Evolutionary conservation across 1,284 basidiomycete species (phyloP).

Genomic region (Xerocomus minutiporus): DNA sequence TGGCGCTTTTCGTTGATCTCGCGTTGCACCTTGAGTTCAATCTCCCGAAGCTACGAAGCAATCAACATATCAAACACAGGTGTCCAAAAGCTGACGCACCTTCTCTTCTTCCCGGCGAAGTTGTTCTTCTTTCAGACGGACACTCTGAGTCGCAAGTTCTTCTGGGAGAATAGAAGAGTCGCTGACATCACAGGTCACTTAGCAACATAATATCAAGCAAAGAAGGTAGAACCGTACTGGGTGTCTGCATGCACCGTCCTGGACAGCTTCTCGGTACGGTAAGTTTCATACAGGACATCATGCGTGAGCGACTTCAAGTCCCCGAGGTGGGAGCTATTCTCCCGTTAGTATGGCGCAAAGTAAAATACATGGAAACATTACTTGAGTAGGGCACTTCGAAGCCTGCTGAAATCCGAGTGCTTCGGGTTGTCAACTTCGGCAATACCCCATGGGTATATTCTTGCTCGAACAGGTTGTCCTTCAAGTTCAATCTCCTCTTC

Average conservation of each 20-base stretch:
- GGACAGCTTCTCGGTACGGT: conserved; percentile 97
- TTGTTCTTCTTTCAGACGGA: conserved; percentile 98
- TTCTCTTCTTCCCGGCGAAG: conserved; percentile 97
- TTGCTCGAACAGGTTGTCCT: conserved; percentile 86
- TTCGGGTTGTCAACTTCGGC: conserved; percentile 98
- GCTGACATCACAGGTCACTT: conserved; percentile 36
- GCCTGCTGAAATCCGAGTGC: conserved; percentile 94
- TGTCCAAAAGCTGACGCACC: conserved; percentile 35
- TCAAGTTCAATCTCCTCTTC: conserved; percentile 95
- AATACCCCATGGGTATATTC: conserved; percentile 97
- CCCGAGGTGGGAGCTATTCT: conserved; percentile 81
- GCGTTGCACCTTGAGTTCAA: conserved; percentile 96
- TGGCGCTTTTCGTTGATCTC: conserved; percentile 99
- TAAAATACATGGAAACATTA: conserved; percentile 34
- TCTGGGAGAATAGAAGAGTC: conserved; percentile 90
- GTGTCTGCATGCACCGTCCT: conserved; percentile 85
- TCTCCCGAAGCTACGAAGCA: conserved; percentile 77
- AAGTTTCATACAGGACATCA: conserved; percentile 92
- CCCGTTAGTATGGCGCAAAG: conserved; percentile 7
- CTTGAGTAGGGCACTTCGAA: conserved; percentile 88
- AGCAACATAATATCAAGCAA: conserved; percentile 8
- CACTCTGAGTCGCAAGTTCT: conserved; percentile 94
- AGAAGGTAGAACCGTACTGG: conserved; percentile 47
- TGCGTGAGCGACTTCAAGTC: conserved; percentile 95
- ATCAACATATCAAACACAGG: conserved; percentile 9